Evolutionary conservation across 805 yeast genomes (phyloP).

Genomic region (Candida bentonensis): DNA sequence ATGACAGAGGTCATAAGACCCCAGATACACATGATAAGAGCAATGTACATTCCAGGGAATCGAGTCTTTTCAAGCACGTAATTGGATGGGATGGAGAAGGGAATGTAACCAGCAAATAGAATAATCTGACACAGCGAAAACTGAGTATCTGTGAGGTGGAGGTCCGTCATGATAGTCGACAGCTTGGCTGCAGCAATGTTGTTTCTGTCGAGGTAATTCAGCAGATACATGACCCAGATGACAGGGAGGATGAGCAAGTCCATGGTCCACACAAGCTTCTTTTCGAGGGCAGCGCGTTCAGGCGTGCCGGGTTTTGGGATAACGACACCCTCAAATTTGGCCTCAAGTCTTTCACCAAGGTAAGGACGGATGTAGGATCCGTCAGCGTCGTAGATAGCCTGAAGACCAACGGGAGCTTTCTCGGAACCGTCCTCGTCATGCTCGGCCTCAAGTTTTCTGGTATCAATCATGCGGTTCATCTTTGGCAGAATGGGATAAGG

Average conservation of each 20-base stretch:
- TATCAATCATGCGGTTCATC: neutral
- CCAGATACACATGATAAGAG: slow-evolving; percentile 21
- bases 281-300: slow-evolving; percentile 16
- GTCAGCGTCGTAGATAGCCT: neutral
- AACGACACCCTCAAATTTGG: slow-evolving; percentile 7
- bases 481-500: too few relatives aligned
- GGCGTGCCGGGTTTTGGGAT: slow-evolving; percentile 16
- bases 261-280: slow-evolving; percentile 19
- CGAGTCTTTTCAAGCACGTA: slow-evolving; percentile 18
- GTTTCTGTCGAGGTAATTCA: slow-evolving; percentile 32
- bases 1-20: slow-evolving; percentile 23
- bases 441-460: neutral
- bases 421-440: neutral
- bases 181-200: slow-evolving; percentile 35
- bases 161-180: slow-evolving; percentile 27
- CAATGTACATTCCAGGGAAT: slow-evolving; percentile 24
- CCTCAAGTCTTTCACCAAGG: neutral
- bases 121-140: slow-evolving; percentile 32
- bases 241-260: slow-evolving; percentile 31
- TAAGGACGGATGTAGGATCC: neutral
- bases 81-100: slow-evolving; percentile 28
- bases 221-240: slow-evolving; percentile 29
- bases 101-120: slow-evolving; percentile 19
- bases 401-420: neutral
- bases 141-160: slow-evolving; percentile 25